These are phyloP conservation scores for Peltaster fructicola DNA, from an alignment of 2,329 filamentous ascomycete species.

Conservation along the genomic window DNA sequence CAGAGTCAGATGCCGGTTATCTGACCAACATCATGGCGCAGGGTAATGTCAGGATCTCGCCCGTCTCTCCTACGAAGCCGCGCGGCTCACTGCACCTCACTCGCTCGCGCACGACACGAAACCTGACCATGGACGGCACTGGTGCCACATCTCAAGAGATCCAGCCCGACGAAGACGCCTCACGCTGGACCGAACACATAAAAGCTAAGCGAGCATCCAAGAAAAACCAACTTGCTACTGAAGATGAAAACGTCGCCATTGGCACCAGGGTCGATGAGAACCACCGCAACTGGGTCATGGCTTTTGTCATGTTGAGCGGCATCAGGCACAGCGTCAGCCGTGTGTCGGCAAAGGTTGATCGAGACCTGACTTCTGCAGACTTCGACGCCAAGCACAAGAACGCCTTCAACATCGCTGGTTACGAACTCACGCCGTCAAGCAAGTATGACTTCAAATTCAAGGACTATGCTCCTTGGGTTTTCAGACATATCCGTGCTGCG, in stretches of 20 bases:
- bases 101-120: conserved; percentile 64
- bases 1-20: too few relatives aligned
- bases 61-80: conserved; percentile 43
- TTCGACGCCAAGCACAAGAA: conserved; percentile 94
- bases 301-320: conserved; percentile 98
- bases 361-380: conserved; percentile 74
- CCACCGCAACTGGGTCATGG: conserved; percentile 92
- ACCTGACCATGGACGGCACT: conserved; percentile 61
- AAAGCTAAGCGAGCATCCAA: conserved; percentile 82
- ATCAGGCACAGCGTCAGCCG: conserved; percentile 93
- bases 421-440: conserved; percentile 89
- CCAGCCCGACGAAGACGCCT: conserved; percentile 72
- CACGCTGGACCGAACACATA: conserved; percentile 83
- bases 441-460: conserved; percentile 99
- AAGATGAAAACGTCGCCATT: conserved; percentile 80
- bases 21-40: too few relatives aligned
- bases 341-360: conserved; percentile 91
- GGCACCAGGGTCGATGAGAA: conserved; percentile 96
- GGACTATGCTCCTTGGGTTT: conserved; percentile 99
- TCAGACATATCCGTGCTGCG: conserved; percentile 70
- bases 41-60: conserved; percentile 80
- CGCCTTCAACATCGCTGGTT: conserved; percentile 95
- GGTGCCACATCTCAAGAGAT: too few relatives aligned
- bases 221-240: conserved; percentile 66
- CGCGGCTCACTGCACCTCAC: conserved; percentile 70